These are phyloP conservation scores for Jimgerdemannia lactiflua DNA, from an alignment of 192 early-diverging fungal genomes.

Conservation along the genomic window DNA sequence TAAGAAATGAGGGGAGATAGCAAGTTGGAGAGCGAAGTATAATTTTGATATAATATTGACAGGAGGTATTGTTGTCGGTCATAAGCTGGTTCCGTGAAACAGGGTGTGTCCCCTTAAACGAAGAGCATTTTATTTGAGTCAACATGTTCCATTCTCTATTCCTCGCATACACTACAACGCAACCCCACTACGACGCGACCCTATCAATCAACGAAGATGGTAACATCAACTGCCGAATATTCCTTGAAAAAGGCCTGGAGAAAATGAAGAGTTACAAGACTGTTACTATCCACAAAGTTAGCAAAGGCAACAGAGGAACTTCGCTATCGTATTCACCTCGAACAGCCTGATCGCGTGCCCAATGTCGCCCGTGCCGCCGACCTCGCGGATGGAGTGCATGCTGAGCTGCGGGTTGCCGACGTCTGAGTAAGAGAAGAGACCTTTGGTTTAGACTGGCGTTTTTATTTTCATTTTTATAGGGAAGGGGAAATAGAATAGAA, in stretches of 20 bases:
- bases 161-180: not conserved
- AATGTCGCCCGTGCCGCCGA: conserved; percentile 86
- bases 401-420: conserved; percentile 94
- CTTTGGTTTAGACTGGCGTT: not conserved
- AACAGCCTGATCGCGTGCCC: conserved; percentile 82
- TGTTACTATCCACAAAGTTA: not conserved
- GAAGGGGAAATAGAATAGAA: not conserved
- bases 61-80: too few relatives aligned
- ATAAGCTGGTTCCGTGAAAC: too few relatives aligned
- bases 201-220: not conserved
- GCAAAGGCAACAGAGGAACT: not conserved
- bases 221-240: not conserved
- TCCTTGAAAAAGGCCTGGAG: not conserved
- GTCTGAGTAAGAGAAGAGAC: conserved; percentile 44
- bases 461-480: not conserved
- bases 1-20: too few relatives aligned
- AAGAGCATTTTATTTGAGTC: too few relatives aligned
- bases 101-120: too few relatives aligned
- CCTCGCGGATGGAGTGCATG: conserved; percentile 98
- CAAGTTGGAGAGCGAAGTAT: too few relatives aligned
- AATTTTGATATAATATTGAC: too few relatives aligned
- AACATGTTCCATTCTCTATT: not conserved
- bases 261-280: not conserved
- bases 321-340: conserved; percentile 41
- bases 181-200: not conserved